These are phyloP conservation scores for Talaromyces ruber DNA, from an alignment of 495 filamentous ascomycete species.

Conservation along the genomic window DNA sequence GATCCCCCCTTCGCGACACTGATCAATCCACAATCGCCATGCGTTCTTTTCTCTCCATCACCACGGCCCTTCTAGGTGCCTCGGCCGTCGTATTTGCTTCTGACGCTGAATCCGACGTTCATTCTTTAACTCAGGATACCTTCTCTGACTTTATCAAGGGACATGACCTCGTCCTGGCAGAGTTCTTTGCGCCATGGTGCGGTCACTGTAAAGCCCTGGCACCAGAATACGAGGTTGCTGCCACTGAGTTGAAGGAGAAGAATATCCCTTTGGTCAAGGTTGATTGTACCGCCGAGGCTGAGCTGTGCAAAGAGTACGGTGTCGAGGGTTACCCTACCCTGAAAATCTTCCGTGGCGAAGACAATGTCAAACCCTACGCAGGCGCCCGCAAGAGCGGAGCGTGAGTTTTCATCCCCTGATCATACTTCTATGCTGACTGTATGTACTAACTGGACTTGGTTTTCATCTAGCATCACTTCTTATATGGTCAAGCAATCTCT, in stretches of 20 bases:
- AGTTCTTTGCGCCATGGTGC: conserved; percentile 99
- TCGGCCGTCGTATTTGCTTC: conserved; percentile 54
- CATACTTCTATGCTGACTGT: no score
- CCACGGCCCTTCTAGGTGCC: conserved; percentile 52
- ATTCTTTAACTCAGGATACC: conserved; percentile 72
- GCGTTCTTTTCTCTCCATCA: conserved; percentile 46
- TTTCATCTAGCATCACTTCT: conserved; percentile 65
- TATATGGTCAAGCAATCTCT: conserved; percentile 99
- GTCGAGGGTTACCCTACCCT: conserved; percentile 97
- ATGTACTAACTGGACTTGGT: background rate
- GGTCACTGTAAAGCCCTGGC: conserved; percentile 97
- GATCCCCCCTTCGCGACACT: background rate
- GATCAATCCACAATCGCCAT: conserved; percentile 29
- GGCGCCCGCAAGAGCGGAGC: conserved; percentile 86
- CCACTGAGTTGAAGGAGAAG: conserved; percentile 91
- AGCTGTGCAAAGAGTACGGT: conserved; percentile 80
- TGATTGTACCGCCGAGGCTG: conserved; percentile 91
- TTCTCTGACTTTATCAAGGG: conserved; percentile 79
- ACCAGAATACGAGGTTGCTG: conserved; percentile 88
- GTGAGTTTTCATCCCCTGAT: conserved; percentile 42
- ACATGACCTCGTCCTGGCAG: conserved; percentile 83
- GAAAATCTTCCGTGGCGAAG: conserved; percentile 95
- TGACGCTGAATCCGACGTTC: conserved; percentile 64
- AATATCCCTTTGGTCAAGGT: conserved; percentile 87
- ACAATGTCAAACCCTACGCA: conserved; percentile 72